Base-by-base conservation (phyloP, 2,329 filamentous ascomycete species). In the Colletotrichum camelliae region DNA sequence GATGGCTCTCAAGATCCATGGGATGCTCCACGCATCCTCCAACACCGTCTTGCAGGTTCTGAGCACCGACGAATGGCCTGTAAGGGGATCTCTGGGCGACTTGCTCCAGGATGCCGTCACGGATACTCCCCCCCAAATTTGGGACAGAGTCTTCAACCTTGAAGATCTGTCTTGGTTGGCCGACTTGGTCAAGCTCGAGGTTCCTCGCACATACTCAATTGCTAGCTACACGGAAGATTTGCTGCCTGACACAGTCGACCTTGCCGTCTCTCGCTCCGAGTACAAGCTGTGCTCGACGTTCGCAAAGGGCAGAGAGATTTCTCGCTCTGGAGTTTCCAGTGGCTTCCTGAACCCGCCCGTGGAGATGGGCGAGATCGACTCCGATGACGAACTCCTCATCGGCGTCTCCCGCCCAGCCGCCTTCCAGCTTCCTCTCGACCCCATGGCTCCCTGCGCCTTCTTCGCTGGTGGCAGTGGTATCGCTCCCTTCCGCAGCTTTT, bases 391-490 rank as follows among this genome's bases (percentile, higher is more conserved):
- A 60, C 78, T 91, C 0, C 81, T 90, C 3, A 82, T 91, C 16
- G 89, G 89, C 2, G 85, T 91, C 0, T 90, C 89, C 0, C 84
- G 88, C 0, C 89, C 89, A 0, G 84, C 88, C 1, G 84, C 87
- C 1, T 90, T 91, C 78, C 88, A 90, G 61, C 82, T 90, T 0
- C 89, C 89, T 0, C 82, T 89, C 7, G 87, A 90, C 43, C 82
- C 85, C 8, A 87, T 88, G 57, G 87, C 87, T 0, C 89, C 89
- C 0, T 89, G 89, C 27, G 88, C 88, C 0, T 88, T 88, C 78
- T 90, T 91, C 77, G 89, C 89, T 0, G 89, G 89, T 10, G 89
- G 89, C 0, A 89, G 87, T 58, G 88, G 89, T 2, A 89, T 90
- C 33, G 89, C 89, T 0, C 88, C 88, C 0, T 90, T 90, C 81